phyloP scores from a whole-genome alignment of 495 filamentous ascomycete genomes.

The Tuber aestivum region DNA sequence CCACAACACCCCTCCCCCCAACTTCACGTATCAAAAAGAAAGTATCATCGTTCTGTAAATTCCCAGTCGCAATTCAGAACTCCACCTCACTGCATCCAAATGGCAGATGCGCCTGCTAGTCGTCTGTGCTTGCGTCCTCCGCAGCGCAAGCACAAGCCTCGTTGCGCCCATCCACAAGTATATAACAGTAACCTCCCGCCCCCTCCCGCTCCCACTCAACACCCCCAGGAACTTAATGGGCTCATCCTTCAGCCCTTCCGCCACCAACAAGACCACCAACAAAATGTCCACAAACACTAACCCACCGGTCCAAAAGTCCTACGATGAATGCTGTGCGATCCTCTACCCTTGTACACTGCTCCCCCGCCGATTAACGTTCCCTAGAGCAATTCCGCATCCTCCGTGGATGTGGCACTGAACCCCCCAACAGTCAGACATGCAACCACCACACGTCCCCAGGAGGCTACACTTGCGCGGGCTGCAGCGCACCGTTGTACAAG shows the following conservation, averaged over 20 bases:
- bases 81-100: neutral
- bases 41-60: too few relatives aligned
- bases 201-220: conserved; percentile 52
- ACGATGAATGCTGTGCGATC: conserved; percentile 82
- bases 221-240: conserved; percentile 52
- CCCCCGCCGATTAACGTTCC: conserved; percentile 16
- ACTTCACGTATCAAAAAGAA: neutral
- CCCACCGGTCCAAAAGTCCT: conserved; percentile 72
- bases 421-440: conserved; percentile 69
- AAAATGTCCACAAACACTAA: conserved; percentile 49
- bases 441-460: conserved; percentile 73
- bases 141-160: neutral
- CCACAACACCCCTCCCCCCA: too few relatives aligned
- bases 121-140: neutral
- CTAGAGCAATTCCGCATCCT: conserved; percentile 91
- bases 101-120: neutral
- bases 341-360: conserved; percentile 61
- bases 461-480: conserved; percentile 79
- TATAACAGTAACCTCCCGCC: conserved; percentile 23
- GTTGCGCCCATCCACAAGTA: neutral
- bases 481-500: conserved; percentile 79
- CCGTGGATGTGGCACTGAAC: conserved; percentile 84
- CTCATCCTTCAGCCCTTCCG: conserved; percentile 66
- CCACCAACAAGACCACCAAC: conserved; percentile 44
- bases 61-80: neutral